phyloP scores from a whole-genome alignment of 345 rosid genomes.

The Syzygium oleosum region DNA sequence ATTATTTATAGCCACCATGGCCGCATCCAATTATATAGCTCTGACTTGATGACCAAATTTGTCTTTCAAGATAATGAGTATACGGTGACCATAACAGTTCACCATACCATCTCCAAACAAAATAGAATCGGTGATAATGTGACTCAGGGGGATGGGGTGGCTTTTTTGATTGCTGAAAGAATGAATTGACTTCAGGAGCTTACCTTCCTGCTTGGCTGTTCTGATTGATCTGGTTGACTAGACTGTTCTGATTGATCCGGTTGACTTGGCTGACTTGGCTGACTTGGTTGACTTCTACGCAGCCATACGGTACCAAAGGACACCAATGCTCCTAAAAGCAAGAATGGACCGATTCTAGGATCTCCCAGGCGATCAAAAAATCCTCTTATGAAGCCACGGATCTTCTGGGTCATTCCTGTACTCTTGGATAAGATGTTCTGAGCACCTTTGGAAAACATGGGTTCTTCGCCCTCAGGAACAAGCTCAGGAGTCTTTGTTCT shows the following conservation, averaged over 20 bases:
- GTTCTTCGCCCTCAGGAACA: conserved; percentile 67
- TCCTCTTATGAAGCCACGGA: conserved; percentile 17
- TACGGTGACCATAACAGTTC: background rate
- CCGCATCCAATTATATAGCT: background rate
- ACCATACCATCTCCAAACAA: background rate
- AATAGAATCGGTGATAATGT: background rate
- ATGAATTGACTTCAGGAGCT: background rate
- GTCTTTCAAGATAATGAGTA: background rate
- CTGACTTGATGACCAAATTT: background rate
- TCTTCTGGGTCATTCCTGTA: conserved; percentile 46
- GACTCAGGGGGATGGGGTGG: background rate
- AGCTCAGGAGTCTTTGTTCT: conserved; percentile 74
- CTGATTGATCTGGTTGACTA: background rate
- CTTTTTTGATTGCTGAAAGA: background rate
- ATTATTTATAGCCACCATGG: background rate
- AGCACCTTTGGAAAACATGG: conserved; percentile 55
- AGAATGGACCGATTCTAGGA: conserved; percentile 77
- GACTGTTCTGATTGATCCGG: background rate
- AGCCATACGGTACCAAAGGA: conserved; percentile 65
- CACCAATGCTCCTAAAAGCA: conserved; percentile 74
- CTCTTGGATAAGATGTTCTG: conserved; percentile 38
- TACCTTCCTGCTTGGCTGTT: background rate
- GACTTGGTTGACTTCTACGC: conserved; percentile 43
- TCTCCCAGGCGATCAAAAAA: conserved; percentile 44
- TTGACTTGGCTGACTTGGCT: conserved; percentile 20